Base-by-base conservation (phyloP, 768 basidiomycete genomes). In the Lanmaoa pseudosensibilis region DNA sequence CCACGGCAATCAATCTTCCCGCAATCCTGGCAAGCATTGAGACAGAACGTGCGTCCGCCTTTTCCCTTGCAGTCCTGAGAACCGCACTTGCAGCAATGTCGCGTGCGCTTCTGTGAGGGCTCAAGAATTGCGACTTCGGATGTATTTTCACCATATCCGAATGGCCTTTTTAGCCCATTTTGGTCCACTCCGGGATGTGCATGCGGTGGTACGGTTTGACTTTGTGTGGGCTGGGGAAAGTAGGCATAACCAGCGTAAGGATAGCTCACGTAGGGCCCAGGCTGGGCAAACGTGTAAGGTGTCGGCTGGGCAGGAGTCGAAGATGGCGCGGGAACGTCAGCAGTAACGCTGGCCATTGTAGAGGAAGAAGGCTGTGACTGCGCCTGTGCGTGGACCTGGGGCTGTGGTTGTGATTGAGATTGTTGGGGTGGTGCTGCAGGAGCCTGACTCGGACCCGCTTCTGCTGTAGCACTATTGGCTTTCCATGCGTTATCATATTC, bases 41-140 rank as follows among this genome's bases (percentile, higher is more conserved):
- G 75, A 67, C 90, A 92, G 67, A 89, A 90, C 43, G 76, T 75
- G 38, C 88, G 76, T 5, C 90, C 90, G 4, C 90, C 90, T 62
- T 91, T 92, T 47, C 90, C 90, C 67, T 91, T 92, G 69, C 90
- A 92, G 23, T 88, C 83, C 70, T 86, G 83, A 38, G 83, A 85
- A 16, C 90, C 90, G 54, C 90, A 92, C 74, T 92, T 92, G 69
- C 85, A 86, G 63, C 90, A 92, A 65, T 91, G 90, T 39, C 90
- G 85, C 43, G 83, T 83, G 3, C 90, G 80, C 66, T 88, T 88
- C 61, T 71, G 71, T 4, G 76, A 73, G 3, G 73, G 71, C 55
- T 78, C 75, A 3, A 72, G 59, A 16, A 74, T 73, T 12, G 63
- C 67, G 5, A 72, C 56, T 59, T 66, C 63, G 18, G 63, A 43